Evolutionary conservation across 352 stramenopile genomes (phyloP).

Genomic region (Phytophthora hybrid): DNA sequence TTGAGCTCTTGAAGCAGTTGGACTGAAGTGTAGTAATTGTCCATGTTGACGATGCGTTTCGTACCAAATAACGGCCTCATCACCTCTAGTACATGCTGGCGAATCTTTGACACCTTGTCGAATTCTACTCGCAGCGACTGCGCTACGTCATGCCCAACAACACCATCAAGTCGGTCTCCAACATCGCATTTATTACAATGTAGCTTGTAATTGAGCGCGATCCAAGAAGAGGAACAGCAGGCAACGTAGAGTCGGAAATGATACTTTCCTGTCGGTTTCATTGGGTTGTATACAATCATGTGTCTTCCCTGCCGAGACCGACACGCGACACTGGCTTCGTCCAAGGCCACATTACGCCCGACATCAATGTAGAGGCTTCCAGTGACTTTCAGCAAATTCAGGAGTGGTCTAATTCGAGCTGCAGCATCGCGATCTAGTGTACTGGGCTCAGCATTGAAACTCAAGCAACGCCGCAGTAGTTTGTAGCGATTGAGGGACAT

Average conservation of each 20-base stretch:
- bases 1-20: neutral
- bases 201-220: neutral
- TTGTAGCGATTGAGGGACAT: neutral
- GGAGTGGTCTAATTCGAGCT: neutral
- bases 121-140: neutral
- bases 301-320: neutral
- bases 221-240: neutral
- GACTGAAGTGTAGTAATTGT: neutral
- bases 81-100: neutral
- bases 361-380: neutral
- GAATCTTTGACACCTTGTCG: neutral
- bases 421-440: neutral
- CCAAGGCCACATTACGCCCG: neutral
- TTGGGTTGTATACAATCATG: neutral
- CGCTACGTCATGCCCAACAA: neutral
- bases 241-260: neutral
- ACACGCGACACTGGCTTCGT: neutral
- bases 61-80: neutral
- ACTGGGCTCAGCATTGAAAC: neutral
- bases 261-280: neutral
- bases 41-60: neutral
- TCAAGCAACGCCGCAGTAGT: neutral
- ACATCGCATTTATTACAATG: neutral
- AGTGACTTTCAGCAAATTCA: neutral
- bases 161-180: neutral